Conservation (phyloP, 352 stramenopile genomes). For the Pythium plurisporium region DNA sequence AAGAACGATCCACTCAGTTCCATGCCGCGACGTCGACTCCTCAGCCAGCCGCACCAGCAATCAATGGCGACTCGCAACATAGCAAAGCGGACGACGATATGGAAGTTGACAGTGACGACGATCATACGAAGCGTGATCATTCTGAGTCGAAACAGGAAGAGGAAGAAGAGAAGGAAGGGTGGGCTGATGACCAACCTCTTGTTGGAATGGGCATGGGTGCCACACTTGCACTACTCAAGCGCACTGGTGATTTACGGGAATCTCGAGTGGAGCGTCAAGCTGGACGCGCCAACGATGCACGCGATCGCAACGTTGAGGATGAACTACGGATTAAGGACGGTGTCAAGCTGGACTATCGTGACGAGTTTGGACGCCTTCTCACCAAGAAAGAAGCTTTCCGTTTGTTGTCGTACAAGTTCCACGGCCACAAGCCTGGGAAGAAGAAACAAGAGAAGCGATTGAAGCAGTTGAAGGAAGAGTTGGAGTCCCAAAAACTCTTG, state of each 20-base stretch:
- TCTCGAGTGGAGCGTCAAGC: constrained; percentile 88
- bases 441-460: constrained; percentile 97
- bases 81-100: constrained; percentile 15
- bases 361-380: constrained; percentile 94
- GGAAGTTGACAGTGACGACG: constrained; percentile 33
- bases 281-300: constrained; percentile 93
- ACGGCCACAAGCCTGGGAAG: constrained; percentile 95
- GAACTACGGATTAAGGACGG: constrained; percentile 83
- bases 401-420: constrained; percentile 98
- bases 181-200: constrained; percentile 83
- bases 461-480: constrained; percentile 82
- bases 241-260: constrained; percentile 90
- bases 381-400: constrained; percentile 98
- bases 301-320: constrained; percentile 89
- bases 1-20: constrained; percentile 58
- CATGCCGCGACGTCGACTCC: constrained; percentile 16
- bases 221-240: constrained; percentile 90
- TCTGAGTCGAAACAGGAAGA: constrained; percentile 26
- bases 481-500: constrained; percentile 66
- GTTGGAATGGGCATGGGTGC: constrained; percentile 86
- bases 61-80: not conserved
- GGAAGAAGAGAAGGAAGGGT: constrained; percentile 52
- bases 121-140: constrained; percentile 23
- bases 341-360: constrained; percentile 95
- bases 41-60: not conserved